Evolutionary conservation across 2,329 filamentous ascomycete species (phyloP).

Genomic region (Penicillium olsonii): DNA sequence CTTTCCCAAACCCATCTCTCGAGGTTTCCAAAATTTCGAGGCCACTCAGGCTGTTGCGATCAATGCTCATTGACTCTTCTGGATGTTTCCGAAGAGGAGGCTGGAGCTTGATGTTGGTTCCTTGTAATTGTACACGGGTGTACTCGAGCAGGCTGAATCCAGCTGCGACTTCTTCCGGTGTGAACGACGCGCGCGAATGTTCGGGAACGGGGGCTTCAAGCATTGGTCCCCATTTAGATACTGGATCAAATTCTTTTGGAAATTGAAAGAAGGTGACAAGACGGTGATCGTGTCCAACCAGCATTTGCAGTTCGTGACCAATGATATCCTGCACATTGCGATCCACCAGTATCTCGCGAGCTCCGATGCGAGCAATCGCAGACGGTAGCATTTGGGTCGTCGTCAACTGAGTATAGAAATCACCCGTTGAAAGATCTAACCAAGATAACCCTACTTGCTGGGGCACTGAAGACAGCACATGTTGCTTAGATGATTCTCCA

Average conservation of each 20-base stretch:
- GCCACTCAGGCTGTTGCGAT: conserved; percentile 85
- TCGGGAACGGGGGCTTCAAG: conserved; percentile 70
- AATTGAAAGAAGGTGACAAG: conserved; percentile 70
- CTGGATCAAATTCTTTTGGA: conserved; percentile 45
- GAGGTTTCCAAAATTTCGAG: conserved; percentile 88
- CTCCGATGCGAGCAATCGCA: conserved; percentile 76
- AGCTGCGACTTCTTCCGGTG: conserved; percentile 69
- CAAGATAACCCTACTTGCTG: conserved; percentile 76
- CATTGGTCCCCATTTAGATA: conserved; percentile 72
- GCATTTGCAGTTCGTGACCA: conserved; percentile 62
- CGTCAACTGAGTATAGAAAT: conserved; percentile 83
- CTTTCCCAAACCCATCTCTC: conserved; percentile 73
- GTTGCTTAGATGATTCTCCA: conserved; percentile 25
- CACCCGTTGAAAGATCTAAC: conserved; percentile 92
- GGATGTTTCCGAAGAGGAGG: conserved; percentile 74
- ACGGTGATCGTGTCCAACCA: conserved; percentile 74
- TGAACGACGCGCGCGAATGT: conserved; percentile 60
- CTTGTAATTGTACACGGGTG: conserved; percentile 75
- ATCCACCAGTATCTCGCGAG: conserved; percentile 81
- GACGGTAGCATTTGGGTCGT: conserved; percentile 73
- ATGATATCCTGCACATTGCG: conserved; percentile 60
- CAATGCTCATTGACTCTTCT: conserved; percentile 82
- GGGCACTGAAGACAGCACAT: conserved; percentile 32
- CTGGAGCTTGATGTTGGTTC: conserved; percentile 77
- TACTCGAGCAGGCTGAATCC: conserved; percentile 83